phyloP scores from a whole-genome alignment of 164 flowering plant species.

The Sedum album region DNA sequence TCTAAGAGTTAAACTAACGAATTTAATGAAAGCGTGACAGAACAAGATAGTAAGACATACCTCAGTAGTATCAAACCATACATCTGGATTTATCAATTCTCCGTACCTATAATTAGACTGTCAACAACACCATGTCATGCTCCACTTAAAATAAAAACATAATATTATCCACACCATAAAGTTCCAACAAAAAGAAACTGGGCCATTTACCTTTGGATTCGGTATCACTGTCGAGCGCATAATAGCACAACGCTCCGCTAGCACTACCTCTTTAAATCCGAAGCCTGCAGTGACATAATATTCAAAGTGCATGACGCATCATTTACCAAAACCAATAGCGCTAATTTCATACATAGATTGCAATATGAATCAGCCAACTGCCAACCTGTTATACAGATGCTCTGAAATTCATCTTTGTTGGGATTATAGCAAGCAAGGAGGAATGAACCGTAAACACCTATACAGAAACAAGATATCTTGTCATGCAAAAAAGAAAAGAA shows the following conservation, averaged over 20 bases:
- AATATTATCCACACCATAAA: not conserved
- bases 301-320: not conserved
- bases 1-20: not conserved
- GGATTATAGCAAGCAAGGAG: constrained; percentile 93
- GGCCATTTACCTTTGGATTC: constrained; percentile 52
- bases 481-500: not conserved
- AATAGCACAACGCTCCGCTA: constrained; percentile 81
- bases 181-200: not conserved
- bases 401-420: constrained; percentile 80
- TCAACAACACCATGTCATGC: constrained; percentile 10
- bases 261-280: constrained; percentile 81
- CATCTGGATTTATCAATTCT: constrained; percentile 76
- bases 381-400: constrained; percentile 92
- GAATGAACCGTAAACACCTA: constrained; percentile 97
- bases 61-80: too few species aligned
- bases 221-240: constrained; percentile 68
- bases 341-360: not conserved
- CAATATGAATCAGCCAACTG: constrained; percentile 30
- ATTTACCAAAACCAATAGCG: not conserved
- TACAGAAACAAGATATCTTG: not conserved
- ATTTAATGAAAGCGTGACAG: not conserved
- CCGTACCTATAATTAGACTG: constrained; percentile 79
- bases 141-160: not conserved
- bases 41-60: not conserved
- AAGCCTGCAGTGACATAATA: constrained; percentile 43